Conservation (phyloP, 2,329 filamentous ascomycete species). For the Sporothrix protearum region DNA sequence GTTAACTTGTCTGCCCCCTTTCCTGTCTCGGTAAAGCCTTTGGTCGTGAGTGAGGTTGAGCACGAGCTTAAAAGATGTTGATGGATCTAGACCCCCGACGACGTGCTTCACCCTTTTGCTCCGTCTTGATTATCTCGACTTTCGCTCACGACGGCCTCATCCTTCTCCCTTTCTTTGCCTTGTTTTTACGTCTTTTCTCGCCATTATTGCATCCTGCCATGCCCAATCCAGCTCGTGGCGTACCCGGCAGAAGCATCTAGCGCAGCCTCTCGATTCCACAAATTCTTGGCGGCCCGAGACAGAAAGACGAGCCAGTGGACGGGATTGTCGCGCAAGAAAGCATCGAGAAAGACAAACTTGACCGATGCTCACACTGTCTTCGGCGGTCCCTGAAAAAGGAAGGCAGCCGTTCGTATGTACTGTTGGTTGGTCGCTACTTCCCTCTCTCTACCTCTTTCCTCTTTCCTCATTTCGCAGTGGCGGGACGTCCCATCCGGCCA, state of each 20-base stretch:
- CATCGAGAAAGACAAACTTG: not conserved
- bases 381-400: conserved; percentile 21
- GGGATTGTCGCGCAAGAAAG: not conserved
- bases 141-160: not conserved
- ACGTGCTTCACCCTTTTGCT: not conserved
- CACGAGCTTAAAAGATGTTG: not conserved
- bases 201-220: not conserved
- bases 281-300: not conserved
- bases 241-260: conserved; percentile 7
- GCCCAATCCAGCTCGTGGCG: conserved; percentile 2
- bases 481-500: conserved; percentile 17
- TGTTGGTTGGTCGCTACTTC: not conserved
- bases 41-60: not conserved
- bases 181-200: not conserved
- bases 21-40: not conserved
- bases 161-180: not conserved
- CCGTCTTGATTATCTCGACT: not conserved
- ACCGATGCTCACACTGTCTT: conserved; percentile 1
- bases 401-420: conserved; percentile 15
- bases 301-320: not conserved
- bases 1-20: not conserved
- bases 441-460: not conserved
- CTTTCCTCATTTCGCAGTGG: not conserved
- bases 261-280: conserved; percentile 8
- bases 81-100: not conserved